phyloP scores from a whole-genome alignment of 1,139 yeast genomes.

The Suhomyces kunorum region DNA sequence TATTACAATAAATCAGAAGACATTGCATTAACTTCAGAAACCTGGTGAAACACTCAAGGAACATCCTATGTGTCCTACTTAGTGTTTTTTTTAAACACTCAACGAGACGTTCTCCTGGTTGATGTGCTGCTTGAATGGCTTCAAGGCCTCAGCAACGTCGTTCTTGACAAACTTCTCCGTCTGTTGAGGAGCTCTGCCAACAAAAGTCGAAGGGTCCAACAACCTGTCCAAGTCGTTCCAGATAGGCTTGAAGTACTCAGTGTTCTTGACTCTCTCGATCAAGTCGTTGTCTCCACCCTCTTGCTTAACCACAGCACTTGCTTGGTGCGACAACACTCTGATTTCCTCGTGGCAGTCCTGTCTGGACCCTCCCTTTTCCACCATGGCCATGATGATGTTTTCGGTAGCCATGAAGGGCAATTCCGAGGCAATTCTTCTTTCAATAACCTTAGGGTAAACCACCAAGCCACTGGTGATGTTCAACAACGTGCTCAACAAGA shows the following conservation, averaged over 20 bases:
- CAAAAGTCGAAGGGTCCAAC: slow-evolving; percentile 90
- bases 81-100: slow-evolving; percentile 36
- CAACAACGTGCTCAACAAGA: slow-evolving; percentile 81
- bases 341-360: slow-evolving; percentile 98
- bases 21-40: no score
- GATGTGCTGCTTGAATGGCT: slow-evolving; percentile 62
- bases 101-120: slow-evolving; percentile 61
- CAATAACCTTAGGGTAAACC: slow-evolving; percentile 97
- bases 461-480: slow-evolving; percentile 95
- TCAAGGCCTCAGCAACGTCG: slow-evolving; percentile 82
- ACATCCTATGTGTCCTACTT: no score
- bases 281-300: slow-evolving; percentile 98
- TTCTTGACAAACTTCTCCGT: slow-evolving; percentile 86
- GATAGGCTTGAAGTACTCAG: slow-evolving; percentile 85
- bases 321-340: slow-evolving; percentile 95
- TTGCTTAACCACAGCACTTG: slow-evolving; percentile 95
- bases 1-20: no score
- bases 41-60: no score
- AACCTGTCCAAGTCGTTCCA: slow-evolving; percentile 78
- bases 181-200: slow-evolving; percentile 98
- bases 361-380: slow-evolving; percentile 94
- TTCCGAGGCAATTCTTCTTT: slow-evolving; percentile 91
- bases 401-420: slow-evolving; percentile 99
- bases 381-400: slow-evolving; percentile 99
- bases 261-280: slow-evolving; percentile 80